These are phyloP conservation scores for Lyophyllum atratum DNA, from an alignment of 768 basidiomycete genomes.

Conservation along the genomic window DNA sequence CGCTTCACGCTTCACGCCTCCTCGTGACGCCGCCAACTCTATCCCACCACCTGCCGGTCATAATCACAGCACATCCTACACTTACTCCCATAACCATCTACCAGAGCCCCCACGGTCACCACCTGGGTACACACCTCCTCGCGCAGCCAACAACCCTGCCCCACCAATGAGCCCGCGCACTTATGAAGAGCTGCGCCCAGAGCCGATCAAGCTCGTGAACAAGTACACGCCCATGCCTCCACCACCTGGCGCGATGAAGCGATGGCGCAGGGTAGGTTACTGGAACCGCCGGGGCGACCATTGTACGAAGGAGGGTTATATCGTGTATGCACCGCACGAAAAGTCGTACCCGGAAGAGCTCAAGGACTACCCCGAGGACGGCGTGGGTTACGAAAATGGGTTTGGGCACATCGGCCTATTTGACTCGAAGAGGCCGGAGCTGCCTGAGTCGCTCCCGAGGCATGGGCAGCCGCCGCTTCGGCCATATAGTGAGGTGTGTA, in stretches of 20 bases:
- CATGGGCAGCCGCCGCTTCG: slow-evolving; percentile 52
- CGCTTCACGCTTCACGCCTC: slow-evolving; percentile 4
- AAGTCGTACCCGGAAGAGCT: slow-evolving; percentile 64
- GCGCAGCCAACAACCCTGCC: not conserved
- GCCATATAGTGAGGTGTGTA: slow-evolving; percentile 58
- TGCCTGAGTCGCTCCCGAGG: slow-evolving; percentile 62
- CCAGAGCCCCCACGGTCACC: slow-evolving; percentile 4
- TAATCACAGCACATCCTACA: not conserved
- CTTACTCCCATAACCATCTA: not conserved
- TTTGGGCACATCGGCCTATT: slow-evolving; percentile 43
- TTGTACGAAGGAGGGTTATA: slow-evolving; percentile 51
- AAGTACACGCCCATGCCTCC: slow-evolving; percentile 24
- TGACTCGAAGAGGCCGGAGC: slow-evolving; percentile 49
- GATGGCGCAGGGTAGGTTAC: slow-evolving; percentile 52
- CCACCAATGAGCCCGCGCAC: slow-evolving; percentile 8
- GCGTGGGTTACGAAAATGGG: slow-evolving; percentile 59
- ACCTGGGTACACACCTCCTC: slow-evolving; percentile 8
- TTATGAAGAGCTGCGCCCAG: slow-evolving; percentile 15
- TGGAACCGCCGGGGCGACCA: slow-evolving; percentile 83
- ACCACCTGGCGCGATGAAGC: slow-evolving; percentile 24
- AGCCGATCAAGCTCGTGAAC: slow-evolving; percentile 9
- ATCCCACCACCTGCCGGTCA: not conserved
- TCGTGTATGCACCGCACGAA: slow-evolving; percentile 66
- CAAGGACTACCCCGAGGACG: slow-evolving; percentile 54
- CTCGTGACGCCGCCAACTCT: slow-evolving; percentile 10